Percentiles rank a stretch among this genome's conserved stretches.
These are phyloP conservation scores for Talaromyces sp. DNA, from an alignment of 2,329 filamentous ascomycete genomes.

Conservation along the genomic window DNA sequence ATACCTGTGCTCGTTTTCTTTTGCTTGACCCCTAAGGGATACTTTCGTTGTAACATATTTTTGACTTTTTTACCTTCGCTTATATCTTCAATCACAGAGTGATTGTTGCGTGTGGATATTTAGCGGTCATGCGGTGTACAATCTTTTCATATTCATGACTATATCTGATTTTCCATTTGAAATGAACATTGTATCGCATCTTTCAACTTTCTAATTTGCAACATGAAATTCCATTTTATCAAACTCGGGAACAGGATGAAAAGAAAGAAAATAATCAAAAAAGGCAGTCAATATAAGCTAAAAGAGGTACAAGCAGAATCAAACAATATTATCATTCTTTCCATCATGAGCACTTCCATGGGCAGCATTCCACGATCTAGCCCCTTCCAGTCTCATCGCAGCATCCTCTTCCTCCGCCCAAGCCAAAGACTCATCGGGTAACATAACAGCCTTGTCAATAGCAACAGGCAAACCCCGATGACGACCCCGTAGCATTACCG, in stretches of 20 bases:
- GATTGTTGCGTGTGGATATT: background rate
- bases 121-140: background rate
- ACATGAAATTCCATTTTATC: no score
- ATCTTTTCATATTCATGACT: background rate
- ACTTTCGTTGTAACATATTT: background rate
- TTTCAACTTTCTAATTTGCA: background rate
- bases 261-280: no score
- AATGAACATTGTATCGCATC: background rate
- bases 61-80: background rate
- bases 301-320: background rate
- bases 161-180: background rate
- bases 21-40: background rate
- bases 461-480: constrained; percentile 58
- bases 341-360: background rate
- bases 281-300: background rate
- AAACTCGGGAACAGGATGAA: no score
- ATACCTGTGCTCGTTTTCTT: background rate
- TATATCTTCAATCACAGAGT: background rate
- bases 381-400: constrained; percentile 30
- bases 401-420: constrained; percentile 45
- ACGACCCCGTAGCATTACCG: constrained; percentile 56
- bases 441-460: constrained; percentile 51
- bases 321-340: constrained; percentile 9
- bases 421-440: constrained; percentile 39
- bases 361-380: constrained; percentile 21